These are phyloP conservation scores for Leptosphaerulina australis DNA, from an alignment of 2,329 filamentous ascomycete species.

Conservation along the genomic window DNA sequence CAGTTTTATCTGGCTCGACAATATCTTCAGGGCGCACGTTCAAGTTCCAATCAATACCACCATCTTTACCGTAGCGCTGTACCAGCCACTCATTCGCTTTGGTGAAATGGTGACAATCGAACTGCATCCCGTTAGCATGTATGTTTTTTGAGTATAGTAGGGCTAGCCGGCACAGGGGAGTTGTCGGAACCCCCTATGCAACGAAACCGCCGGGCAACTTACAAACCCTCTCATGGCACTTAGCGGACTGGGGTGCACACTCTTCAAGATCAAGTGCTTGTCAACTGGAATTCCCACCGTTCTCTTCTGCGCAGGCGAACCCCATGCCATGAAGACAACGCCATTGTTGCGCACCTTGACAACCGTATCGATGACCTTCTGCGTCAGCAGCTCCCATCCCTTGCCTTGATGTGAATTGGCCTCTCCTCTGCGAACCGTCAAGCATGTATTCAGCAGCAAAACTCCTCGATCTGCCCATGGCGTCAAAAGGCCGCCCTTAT, in stretches of 20 bases:
- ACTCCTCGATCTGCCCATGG: constrained; percentile 95
- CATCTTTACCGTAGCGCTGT: constrained; percentile 76
- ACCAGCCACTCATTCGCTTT: constrained; percentile 85
- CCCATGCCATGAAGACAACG: constrained; percentile 96
- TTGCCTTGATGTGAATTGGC: constrained; percentile 83
- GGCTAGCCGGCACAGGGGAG: no score
- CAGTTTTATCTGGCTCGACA: constrained; percentile 12
- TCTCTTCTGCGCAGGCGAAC: constrained; percentile 79
- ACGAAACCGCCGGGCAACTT: constrained; percentile 47
- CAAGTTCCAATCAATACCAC: constrained; percentile 83
- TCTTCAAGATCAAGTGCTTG: constrained; percentile 81
- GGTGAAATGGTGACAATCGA: constrained; percentile 80
- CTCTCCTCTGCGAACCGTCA: constrained; percentile 89
- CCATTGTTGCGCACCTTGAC: constrained; percentile 76
- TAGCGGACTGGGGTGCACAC: constrained; percentile 91
- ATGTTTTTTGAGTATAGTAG: not conserved
- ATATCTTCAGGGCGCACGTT: constrained; percentile 53
- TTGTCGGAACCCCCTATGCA: no score
- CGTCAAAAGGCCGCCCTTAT: constrained; percentile 80
- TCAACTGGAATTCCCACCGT: constrained; percentile 73
- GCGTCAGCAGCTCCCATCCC: constrained; percentile 93
- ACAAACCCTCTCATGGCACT: constrained; percentile 81
- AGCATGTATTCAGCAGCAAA: constrained; percentile 89
- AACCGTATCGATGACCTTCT: constrained; percentile 87
- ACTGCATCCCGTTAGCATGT: constrained; percentile 54